Conservation (phyloP, 2,329 filamentous ascomycete species). For the Claviceps capensis region DNA sequence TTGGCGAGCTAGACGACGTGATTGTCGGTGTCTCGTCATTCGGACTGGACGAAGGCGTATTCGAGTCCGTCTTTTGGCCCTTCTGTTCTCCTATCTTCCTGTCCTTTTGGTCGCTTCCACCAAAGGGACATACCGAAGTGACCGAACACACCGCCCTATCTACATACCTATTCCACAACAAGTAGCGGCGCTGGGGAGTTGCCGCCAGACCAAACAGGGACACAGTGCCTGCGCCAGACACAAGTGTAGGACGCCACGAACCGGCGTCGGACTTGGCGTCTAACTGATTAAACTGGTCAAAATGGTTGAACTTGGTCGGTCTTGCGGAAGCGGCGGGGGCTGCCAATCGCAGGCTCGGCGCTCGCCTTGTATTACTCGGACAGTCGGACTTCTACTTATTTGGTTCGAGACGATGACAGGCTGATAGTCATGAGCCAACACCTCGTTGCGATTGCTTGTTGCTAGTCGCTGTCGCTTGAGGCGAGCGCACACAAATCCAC, state of each 20-base stretch:
- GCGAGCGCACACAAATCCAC: neutral
- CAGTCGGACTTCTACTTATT: neutral
- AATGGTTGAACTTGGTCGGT: neutral
- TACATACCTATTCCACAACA: neutral
- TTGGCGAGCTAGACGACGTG: too few species aligned
- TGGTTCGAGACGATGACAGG: neutral
- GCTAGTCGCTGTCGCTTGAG: neutral
- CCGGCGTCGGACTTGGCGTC: neutral
- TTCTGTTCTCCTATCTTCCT: too few species aligned
- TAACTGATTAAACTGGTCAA: neutral
- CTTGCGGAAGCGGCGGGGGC: neutral
- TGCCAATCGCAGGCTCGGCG: neutral
- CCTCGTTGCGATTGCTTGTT: neutral
- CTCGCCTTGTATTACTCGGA: neutral
- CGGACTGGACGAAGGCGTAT: too few species aligned
- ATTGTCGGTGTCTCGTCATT: too few species aligned
- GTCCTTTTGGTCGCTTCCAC: too few species aligned
- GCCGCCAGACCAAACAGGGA: neutral
- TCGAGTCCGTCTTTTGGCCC: neutral
- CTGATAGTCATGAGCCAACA: too few species aligned
- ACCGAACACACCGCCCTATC: neutral
- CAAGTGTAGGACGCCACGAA: neutral
- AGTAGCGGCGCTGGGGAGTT: neutral
- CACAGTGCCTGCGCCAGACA: neutral
- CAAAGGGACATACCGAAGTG: too few species aligned